Base-by-base conservation (phyloP, 352 stramenopile genomes). In the Peronosclerospora sorghi region DNA sequence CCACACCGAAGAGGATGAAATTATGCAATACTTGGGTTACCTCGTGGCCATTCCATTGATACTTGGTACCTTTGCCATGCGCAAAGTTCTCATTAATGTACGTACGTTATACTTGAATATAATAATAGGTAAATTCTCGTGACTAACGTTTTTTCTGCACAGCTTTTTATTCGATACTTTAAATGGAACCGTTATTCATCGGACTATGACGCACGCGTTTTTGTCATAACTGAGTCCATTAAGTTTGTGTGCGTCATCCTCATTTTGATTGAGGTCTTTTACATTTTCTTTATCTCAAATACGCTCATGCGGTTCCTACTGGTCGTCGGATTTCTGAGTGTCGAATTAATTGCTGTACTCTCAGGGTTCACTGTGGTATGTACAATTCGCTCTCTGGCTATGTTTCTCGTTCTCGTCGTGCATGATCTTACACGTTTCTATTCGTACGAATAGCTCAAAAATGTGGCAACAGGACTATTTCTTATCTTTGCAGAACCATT, bases 401-500 rank as follows among this genome's bases (percentile, higher is more conserved):
- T 37, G 24, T 49, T 2, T 8, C 23, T 51, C 38, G 47, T 43
- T 17, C 21, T n/a, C n/a, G n/a, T n/a, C n/a, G n/a, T n/a, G n/a
- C n/a, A n/a, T n/a, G n/a, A n/a, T n/a, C n/a, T n/a, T n/a, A n/a
- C n/a, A n/a, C n/a, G n/a, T n/a, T n/a, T n/a, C n/a, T n/a, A 41
- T 3, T 29, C 41, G 5, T 32, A 7, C 13, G 10, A 15, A 9
- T 36, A 91, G 78, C 56, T 91, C 15, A 87, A 87, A 52, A 92
- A 92, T 48, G 64, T 88, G 32, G 69, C 72, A 8, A 86, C 64
- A 0, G 79, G 79, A 1, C 63, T 92, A 17, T 92, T 89, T 36
- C 62, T 92, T 17, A 84, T 89, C 47, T 92, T 86, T 45, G 72
- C 76, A 9, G 79, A 92, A 49, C 79, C 79, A 0, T 87, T 92